Evolutionary conservation across 2,329 filamentous ascomycete genomes (phyloP).

Genomic region (Calonectria fujianensis): DNA sequence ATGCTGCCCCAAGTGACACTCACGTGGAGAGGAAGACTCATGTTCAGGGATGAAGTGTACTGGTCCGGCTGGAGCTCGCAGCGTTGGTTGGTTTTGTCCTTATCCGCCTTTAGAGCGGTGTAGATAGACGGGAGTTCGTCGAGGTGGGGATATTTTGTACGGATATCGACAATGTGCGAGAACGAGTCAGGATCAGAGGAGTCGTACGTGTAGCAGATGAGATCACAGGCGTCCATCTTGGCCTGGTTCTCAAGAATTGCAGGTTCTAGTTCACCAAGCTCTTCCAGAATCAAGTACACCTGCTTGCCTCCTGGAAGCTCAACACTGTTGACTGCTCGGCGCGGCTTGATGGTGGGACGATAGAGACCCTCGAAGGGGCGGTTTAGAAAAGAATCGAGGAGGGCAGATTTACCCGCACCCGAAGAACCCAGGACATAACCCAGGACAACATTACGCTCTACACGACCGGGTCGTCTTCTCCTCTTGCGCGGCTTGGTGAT

Average conservation of each 20-base stretch:
- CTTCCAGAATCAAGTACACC: constrained; percentile 96
- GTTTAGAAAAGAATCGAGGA: constrained; percentile 93
- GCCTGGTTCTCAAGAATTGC: constrained; percentile 94
- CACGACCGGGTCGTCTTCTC: constrained; percentile 85
- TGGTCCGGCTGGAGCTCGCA: constrained; percentile 93
- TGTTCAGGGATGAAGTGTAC: constrained; percentile 89
- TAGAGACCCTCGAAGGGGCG: constrained; percentile 89
- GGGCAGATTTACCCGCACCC: constrained; percentile 90
- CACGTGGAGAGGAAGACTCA: constrained; percentile 94
- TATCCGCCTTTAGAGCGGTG: constrained; percentile 94
- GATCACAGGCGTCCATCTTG: constrained; percentile 93
- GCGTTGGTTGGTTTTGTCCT: constrained; percentile 97
- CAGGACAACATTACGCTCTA: constrained; percentile 94
- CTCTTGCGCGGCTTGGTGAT: constrained; percentile 94
- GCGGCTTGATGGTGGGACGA: constrained; percentile 95
- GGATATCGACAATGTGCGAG: constrained; percentile 88
- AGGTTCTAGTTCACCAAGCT: constrained; percentile 95
- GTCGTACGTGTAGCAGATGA: constrained; percentile 97
- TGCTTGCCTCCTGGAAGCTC: constrained; percentile 97
- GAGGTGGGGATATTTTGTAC: constrained; percentile 86
- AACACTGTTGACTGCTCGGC: constrained; percentile 95
- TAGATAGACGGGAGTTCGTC: constrained; percentile 95
- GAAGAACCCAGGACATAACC: constrained; percentile 93
- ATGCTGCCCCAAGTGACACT: constrained; percentile 97
- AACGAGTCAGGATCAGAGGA: constrained; percentile 98